Conservation (phyloP, 148 eudicot species). For the Spergularia marina region DNA sequence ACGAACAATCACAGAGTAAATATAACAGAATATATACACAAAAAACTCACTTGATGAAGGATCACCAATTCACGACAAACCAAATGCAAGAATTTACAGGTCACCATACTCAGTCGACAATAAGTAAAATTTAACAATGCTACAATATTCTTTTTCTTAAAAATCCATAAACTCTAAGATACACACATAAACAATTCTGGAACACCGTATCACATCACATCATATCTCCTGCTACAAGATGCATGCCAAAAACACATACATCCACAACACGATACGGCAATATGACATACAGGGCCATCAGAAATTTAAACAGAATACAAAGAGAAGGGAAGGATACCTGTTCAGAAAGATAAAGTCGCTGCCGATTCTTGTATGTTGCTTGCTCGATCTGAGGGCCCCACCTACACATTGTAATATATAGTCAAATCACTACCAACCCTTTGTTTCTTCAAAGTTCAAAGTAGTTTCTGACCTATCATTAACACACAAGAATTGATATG, state of each 20-base stretch:
- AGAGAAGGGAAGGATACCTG: slow-evolving; percentile 44
- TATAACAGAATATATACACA: neutral
- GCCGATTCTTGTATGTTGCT: slow-evolving; percentile 64
- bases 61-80: neutral
- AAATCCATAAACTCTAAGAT: too few species aligned
- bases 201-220: too few species aligned
- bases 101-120: neutral
- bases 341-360: slow-evolving; percentile 89
- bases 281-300: neutral
- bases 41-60: neutral
- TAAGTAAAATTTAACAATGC: neutral
- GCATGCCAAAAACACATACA: neutral
- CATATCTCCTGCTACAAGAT: neutral
- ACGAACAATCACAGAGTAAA: neutral
- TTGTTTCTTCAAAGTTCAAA: too few species aligned
- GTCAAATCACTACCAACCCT: neutral
- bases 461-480: neutral
- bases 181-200: too few species aligned
- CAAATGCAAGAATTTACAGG: neutral
- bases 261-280: neutral
- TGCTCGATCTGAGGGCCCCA: slow-evolving; percentile 92
- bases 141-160: neutral
- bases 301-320: neutral
- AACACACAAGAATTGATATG: neutral
- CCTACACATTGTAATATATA: slow-evolving; percentile 34